phyloP scores from a whole-genome alignment of 129 eudicot species.

The Tagetes patula region DNA sequence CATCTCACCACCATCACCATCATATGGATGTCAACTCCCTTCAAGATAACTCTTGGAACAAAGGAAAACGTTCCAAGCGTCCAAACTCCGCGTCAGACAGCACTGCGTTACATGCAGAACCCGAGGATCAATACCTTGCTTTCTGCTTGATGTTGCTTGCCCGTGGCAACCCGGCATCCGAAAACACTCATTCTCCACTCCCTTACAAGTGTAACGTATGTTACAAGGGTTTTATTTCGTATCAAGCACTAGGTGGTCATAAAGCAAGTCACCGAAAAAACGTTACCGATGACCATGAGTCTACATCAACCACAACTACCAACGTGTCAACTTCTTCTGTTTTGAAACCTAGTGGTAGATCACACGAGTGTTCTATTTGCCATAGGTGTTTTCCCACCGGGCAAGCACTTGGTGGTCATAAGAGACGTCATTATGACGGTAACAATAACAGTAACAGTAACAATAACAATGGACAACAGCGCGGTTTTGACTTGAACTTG shows the following conservation, averaged over 20 bases:
- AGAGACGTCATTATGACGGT: slow-evolving; percentile 88
- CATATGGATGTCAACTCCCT: no score
- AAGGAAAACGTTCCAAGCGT: slow-evolving; percentile 68
- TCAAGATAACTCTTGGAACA: slow-evolving; percentile 40
- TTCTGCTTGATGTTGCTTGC: slow-evolving; percentile 73
- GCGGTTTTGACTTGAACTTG: slow-evolving; percentile 52
- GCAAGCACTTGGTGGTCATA: slow-evolving; percentile 95
- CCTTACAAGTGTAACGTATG: slow-evolving; percentile 70
- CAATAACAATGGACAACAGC: neutral
- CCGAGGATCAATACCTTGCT: slow-evolving; percentile 70
- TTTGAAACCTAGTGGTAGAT: slow-evolving; percentile 54
- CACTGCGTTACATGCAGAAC: neutral
- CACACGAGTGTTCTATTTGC: slow-evolving; percentile 71
- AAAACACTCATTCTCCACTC: no score
- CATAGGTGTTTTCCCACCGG: slow-evolving; percentile 69
- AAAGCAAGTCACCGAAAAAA: slow-evolving; percentile 88
- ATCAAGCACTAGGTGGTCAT: slow-evolving; percentile 97
- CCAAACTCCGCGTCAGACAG: slow-evolving; percentile 19
- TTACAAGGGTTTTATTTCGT: slow-evolving; percentile 55
- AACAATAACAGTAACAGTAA: slow-evolving; percentile 10
- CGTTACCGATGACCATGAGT: slow-evolving; percentile 18
- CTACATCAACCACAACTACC: slow-evolving; percentile 9
- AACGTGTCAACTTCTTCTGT: slow-evolving; percentile 28
- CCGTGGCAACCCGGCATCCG: slow-evolving; percentile 35
- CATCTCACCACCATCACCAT: neutral